Percentiles rank a stretch among this genome's conserved stretches.
Conservation (phyloP, 768 basidiomycete species). For the Termitomyces eurrhizus region DNA sequence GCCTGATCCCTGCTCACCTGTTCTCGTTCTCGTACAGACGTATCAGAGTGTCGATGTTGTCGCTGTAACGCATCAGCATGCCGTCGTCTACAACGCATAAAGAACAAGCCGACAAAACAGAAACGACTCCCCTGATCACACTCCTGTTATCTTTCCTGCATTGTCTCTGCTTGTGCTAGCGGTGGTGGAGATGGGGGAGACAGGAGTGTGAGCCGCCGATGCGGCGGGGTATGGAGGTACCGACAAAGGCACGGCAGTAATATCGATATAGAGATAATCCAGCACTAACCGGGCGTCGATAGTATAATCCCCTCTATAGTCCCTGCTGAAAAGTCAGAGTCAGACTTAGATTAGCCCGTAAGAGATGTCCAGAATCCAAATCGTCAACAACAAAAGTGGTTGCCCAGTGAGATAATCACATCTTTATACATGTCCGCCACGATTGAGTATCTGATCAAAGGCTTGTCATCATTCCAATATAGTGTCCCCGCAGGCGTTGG, state of each 20-base stretch:
- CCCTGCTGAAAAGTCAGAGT: no score
- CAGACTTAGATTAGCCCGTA: no score
- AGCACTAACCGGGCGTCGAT: constrained; percentile 14
- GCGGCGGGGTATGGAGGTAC: no score
- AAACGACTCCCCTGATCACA: background rate
- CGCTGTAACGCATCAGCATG: background rate
- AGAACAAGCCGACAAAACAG: background rate
- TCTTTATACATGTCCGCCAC: background rate
- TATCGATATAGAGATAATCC: constrained; percentile 7
- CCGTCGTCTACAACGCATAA: background rate
- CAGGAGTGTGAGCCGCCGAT: no score
- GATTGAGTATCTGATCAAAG: background rate
- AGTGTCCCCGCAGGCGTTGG: background rate
- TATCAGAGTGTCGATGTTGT: no score
- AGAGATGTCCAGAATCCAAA: background rate
- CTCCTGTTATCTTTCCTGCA: background rate
- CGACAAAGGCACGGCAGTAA: no score
- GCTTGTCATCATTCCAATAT: background rate
- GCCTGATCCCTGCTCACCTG: no score
- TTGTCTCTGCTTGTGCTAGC: no score
- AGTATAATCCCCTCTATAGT: constrained; percentile 12
- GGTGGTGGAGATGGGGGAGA: no score
- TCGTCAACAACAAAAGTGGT: background rate
- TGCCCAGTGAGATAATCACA: background rate
- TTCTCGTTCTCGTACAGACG: background rate